Evolutionary conservation across 495 filamentous ascomycete species (phyloP), one percentile per base, ranked within the genome.

Genomic region (Evernia prunastri): DNA sequence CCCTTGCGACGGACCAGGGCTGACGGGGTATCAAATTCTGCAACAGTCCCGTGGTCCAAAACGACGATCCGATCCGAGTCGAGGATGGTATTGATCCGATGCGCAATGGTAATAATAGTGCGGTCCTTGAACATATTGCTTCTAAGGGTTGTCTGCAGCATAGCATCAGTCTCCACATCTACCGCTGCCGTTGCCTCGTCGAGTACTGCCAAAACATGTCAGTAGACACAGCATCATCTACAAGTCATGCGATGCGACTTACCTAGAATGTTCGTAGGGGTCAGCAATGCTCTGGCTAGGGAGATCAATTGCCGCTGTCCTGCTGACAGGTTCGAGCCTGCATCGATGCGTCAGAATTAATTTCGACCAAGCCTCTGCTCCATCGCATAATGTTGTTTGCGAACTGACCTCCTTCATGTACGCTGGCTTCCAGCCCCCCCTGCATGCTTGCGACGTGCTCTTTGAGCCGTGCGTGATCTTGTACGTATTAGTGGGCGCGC

Each of bases 181-280:
- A 99, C 93, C 25, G 93, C 91, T 33, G 93, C 94, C 47, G 95
- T 99, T 64, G 95, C 95, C 79, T 99, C 95, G 73, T 99, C 94
- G 45, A 97, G 83, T 0, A 99, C 91, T 67, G 27, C 15, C 33
- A 43, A 60, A 17, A 17, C 11, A 35, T 18, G 23, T 66, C 33
- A 56, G 37, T 61, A 62, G 17, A n/a, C 31, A n/a, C 10, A 43
- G 11, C 20, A 47, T 33, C 12, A 37, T 31, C 6, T 3, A 36
- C 36, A 40, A 25, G 18, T 9, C 37, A 7, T 58, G 13, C 8
- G 40, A 7, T 58, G 13, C 8, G 40, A n/a, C 39, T 57, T 59
- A 63, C 65, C 65, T 62, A 99, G 83, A 70, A 99, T 97, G 74
- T 97, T 97, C 73, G 90, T 96, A 29, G 94, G 93, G 8, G 94